Base-by-base conservation (phyloP, 2,329 filamentous ascomycete genomes). In the Clonostachys sp. region DNA sequence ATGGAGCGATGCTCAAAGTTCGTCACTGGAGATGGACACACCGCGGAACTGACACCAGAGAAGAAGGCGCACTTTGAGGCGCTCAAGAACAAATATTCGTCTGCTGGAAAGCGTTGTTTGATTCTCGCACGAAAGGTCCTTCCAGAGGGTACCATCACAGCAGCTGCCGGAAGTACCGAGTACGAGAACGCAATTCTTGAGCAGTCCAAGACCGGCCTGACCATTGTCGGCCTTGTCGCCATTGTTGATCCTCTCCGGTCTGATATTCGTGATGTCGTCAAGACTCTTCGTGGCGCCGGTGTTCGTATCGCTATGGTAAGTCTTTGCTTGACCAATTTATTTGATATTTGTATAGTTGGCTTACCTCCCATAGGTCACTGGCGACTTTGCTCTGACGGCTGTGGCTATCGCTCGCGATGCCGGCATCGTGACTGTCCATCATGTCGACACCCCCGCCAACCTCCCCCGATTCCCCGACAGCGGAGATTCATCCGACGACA, bases 201-300 rank as follows among this genome's bases (percentile, higher is more conserved):
- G 18, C 70, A 81, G 41, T 74, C 78, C 35, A 71, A 65, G 43
- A 69, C 74, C 3, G 77, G 82, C 5, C 74, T 94, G 34, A 80
- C 77, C 0, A 81, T 92, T 52, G 80, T 87, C 24, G 89, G 89
- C 13, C 68, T 95, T 5, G 80, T 91, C 24, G 87, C 86, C 39
- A 83, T 94, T 34, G 87, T 90, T 45, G 89, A 92, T 54, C 89
- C 89, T 2, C 82, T 88, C 46, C 83, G 88, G 1, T 77, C 82
- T 0, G 88, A 91, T 60, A 89, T 89, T 5, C 81, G 78, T 1
- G 77, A 76, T 3, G 81, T 86, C 0, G 80, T 89, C 40, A 67
- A 71, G n/a, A 87, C 78, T 1, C 71, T 90, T 14, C 78, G 86
- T 12, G 73, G 78, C 2, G 87, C 88, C 5, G 84, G 85, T 2